Evolutionary conservation across 139 green algal genomes (phyloP).

Genomic region (Bryopsis sp.): DNA sequence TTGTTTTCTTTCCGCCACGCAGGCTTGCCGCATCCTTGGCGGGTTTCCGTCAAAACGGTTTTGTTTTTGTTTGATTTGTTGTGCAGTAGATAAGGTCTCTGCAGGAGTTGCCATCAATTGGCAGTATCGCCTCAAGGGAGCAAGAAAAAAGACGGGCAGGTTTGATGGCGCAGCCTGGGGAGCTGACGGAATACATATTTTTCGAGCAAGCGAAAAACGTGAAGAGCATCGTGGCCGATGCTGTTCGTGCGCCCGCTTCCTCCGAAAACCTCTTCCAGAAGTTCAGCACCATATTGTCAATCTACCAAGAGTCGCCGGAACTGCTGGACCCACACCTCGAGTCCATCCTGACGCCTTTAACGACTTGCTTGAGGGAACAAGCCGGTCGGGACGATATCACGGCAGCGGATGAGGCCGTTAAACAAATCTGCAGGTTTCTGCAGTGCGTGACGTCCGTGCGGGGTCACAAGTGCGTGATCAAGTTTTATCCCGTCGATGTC

Average conservation of each 20-base stretch:
- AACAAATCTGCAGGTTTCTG: conserved; percentile 53
- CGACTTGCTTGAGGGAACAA: conserved; percentile 42
- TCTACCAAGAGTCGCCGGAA: conserved; percentile 93
- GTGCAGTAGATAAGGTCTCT: no score
- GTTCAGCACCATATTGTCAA: conserved; percentile 42
- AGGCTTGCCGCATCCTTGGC: no score
- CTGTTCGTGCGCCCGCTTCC: neutral
- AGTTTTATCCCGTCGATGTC: conserved; percentile 84
- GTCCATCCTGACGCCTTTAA: conserved; percentile 59
- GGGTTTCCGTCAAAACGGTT: no score
- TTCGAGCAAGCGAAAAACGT: conserved; percentile 12
- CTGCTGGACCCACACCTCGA: conserved; percentile 87
- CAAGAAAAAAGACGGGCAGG: no score
- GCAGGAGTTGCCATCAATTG: conserved; percentile 18
- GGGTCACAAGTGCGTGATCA: conserved; percentile 77
- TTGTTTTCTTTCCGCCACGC: no score
- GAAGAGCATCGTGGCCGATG: neutral
- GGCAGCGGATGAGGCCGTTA: conserved; percentile 9
- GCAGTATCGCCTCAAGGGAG: neutral
- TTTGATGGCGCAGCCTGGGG: neutral
- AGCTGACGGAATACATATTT: neutral
- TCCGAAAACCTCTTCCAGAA: neutral
- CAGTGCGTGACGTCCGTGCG: conserved; percentile 68
- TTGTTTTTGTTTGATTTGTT: no score
- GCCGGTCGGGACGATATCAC: conserved; percentile 3